phyloP scores from a whole-genome alignment of 805 yeast species.

The Ogataea nitratoaversa region DNA sequence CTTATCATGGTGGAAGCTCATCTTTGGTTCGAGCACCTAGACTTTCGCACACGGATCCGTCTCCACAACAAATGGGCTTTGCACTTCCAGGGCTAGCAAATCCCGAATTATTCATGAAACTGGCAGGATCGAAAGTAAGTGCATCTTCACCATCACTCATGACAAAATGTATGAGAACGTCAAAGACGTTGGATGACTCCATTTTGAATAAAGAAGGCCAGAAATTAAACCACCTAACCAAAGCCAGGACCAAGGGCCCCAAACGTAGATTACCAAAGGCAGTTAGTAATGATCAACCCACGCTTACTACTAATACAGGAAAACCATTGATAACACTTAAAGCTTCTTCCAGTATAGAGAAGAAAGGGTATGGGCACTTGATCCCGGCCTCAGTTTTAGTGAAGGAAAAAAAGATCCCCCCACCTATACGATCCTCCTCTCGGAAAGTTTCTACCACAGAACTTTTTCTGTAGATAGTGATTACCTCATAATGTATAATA shows the following conservation, averaged over 20 bases:
- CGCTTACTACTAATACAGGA: background rate
- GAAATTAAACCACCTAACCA: slow-evolving; percentile 41
- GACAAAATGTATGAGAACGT: slow-evolving; percentile 3
- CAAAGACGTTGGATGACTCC: slow-evolving; percentile 17
- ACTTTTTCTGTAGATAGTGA: slow-evolving; percentile 17
- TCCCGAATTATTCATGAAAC: slow-evolving; percentile 16
- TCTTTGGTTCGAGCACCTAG: background rate
- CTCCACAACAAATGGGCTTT: slow-evolving; percentile 8
- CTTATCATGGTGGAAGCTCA: background rate
- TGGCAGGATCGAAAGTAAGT: slow-evolving; percentile 28
- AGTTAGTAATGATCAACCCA: background rate
- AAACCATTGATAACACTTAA: background rate
- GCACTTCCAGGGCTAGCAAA: slow-evolving; percentile 23
- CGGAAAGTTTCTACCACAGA: slow-evolving; percentile 25
- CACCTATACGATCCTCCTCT: slow-evolving; percentile 25
- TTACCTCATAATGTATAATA: background rate
- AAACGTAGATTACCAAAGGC: slow-evolving; percentile 42
- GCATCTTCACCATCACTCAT: slow-evolving; percentile 28
- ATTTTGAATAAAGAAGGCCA: slow-evolving; percentile 20
- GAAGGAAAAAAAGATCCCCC: slow-evolving; percentile 22
- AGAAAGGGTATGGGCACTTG: background rate
- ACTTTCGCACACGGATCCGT: slow-evolving; percentile 6
- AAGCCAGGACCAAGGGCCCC: slow-evolving; percentile 48
- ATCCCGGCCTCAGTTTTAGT: background rate
- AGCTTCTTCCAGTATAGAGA: background rate